Conservation (phyloP, 2,329 filamentous ascomycete genomes). For the Biscogniauxia marginata region DNA sequence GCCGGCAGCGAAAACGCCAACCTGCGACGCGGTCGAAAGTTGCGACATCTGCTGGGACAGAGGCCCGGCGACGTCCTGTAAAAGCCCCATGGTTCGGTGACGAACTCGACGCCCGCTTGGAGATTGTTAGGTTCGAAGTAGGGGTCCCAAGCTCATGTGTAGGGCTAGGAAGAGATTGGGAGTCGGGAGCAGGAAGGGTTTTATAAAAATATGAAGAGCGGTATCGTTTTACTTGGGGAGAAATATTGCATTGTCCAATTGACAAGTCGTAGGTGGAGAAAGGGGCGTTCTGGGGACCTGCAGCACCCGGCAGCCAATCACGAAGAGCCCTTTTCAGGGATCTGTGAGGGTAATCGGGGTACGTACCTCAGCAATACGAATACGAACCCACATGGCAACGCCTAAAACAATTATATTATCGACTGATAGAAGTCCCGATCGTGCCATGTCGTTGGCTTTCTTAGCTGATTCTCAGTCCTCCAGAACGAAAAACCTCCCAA, state of each 20-base stretch:
- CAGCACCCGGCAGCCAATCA: conserved; percentile 9
- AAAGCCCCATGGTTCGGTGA: conserved; percentile 48
- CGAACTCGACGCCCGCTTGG: not conserved
- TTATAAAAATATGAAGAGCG: not conserved
- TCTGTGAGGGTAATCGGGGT: not conserved
- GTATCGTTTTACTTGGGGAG: not conserved
- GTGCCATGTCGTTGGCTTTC: not conserved
- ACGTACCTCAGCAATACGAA: conserved; percentile 13
- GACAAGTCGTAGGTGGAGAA: not conserved
- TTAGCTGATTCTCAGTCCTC: not conserved
- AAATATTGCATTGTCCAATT: not conserved
- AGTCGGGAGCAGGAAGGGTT: not conserved
- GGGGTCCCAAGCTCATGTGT: no score
- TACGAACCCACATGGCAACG: conserved; percentile 9
- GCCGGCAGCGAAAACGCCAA: conserved; percentile 42
- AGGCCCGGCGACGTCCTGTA: conserved; percentile 52
- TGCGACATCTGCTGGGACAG: conserved; percentile 49
- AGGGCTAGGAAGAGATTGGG: not conserved
- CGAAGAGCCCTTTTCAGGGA: conserved; percentile 7
- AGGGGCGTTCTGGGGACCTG: not conserved
- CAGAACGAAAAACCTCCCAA: not conserved
- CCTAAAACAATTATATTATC: not conserved
- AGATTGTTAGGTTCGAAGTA: no score
- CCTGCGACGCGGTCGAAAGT: conserved; percentile 48
- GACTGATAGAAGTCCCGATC: not conserved